Evolutionary conservation across 192 early-diverging fungal genomes (phyloP), one percentile per base, ranked within the genome.

Genomic region (Backusella macrospora): DNA sequence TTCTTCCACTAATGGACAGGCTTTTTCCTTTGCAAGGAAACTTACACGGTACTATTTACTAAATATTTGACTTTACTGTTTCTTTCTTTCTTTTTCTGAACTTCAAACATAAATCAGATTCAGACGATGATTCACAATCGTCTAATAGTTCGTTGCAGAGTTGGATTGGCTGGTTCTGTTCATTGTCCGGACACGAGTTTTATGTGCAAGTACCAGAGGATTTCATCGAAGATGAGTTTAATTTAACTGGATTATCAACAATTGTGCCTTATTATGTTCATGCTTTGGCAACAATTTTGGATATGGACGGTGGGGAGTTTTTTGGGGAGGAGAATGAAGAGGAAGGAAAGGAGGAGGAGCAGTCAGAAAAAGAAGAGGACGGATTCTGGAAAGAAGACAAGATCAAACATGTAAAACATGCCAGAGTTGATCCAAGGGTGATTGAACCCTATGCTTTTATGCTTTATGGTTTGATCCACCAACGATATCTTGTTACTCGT

Each of bases 141-240:
- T 55, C 47, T 44, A 48, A 40, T 42, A 63, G 71, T 45, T 72
- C 71, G 7, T 34, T 47, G 18, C 62, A 72, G 23, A 65, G 62
- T 72, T 93, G 92, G 92, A 91, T 93, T 38, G 81, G 86, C 8
- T 93, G 91, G 91, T 93, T 90, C 75, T 88, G 89, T 77, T 90
- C 90, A 21, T 78, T 89, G 40, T 80, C 84, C 67, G 93, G 92
- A 34, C 89, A 94, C 72, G 90, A 92, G 73, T 92, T 89, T 48
- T 94, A 92, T 83, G 84, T 86, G 63, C 90, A 92, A 71, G 90
- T 94, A 1, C 86, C 90, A 12, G 92, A 93, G 26, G 89, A 91
- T 10, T 92, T 90, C 72, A 95, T 98, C 70, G 93, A 95, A 74
- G 97, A 99, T 79, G 96, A 98, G 74, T 99, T 99, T 80, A 99